Evolutionary conservation across 2,329 filamentous ascomycete species (phyloP).

Genomic region (Lasiodiplodia gonubiensis): DNA sequence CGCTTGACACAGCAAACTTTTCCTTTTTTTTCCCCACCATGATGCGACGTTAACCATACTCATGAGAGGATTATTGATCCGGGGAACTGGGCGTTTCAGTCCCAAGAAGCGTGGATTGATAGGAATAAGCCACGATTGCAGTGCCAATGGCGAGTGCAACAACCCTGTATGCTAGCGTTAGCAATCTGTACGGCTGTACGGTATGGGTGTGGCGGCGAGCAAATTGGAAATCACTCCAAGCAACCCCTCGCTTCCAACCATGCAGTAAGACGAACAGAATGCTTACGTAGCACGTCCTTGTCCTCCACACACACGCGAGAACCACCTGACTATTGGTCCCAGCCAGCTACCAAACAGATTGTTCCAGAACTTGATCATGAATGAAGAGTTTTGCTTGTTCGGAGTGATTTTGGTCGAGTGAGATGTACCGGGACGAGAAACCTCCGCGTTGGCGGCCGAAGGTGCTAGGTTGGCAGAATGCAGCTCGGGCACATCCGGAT

Average conservation of each 20-base stretch:
- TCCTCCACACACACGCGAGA: slow-evolving; percentile 22
- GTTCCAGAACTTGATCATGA: slow-evolving; percentile 24
- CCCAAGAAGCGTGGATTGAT: slow-evolving; percentile 1
- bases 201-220: slow-evolving; percentile 13
- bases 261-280: slow-evolving; percentile 25
- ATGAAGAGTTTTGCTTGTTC: background rate
- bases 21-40: background rate
- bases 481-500: too few species aligned
- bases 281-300: slow-evolving; percentile 29
- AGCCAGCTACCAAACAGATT: slow-evolving; percentile 27
- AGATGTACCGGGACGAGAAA: background rate
- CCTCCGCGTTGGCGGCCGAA: background rate
- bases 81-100: background rate
- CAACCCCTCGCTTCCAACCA: slow-evolving; percentile 18
- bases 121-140: slow-evolving; percentile 11
- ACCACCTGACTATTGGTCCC: slow-evolving; percentile 14
- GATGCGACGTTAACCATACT: background rate
- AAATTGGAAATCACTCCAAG: slow-evolving; percentile 22
- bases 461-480: background rate
- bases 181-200: slow-evolving; percentile 22
- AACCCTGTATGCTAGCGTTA: slow-evolving; percentile 16
- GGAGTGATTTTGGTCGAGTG: slow-evolving; percentile 1
- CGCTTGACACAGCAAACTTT: background rate
- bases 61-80: background rate
- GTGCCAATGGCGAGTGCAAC: slow-evolving; percentile 2